Evolutionary conservation across 108 stramenopile species (phyloP).

Genomic region (Skeletonema menzelii): DNA sequence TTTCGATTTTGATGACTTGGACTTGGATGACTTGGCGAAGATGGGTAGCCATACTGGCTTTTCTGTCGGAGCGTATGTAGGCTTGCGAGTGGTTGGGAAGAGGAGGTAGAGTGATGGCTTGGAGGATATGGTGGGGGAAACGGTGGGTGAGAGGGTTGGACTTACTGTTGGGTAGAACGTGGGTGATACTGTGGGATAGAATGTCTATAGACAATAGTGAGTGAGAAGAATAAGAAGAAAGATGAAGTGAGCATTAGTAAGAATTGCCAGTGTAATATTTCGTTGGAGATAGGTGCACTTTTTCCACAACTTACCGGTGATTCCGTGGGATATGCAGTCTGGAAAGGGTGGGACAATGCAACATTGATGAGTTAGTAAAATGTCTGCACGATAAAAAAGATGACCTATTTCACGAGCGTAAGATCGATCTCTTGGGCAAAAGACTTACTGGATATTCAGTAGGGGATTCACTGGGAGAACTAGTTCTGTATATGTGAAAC

Average conservation of each 20-base stretch:
- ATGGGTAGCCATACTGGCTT: constrained; percentile 1
- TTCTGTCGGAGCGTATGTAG: background rate
- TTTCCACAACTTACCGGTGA: background rate
- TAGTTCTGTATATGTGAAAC: background rate
- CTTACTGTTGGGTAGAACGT: background rate
- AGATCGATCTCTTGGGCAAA: too few species aligned
- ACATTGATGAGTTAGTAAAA: background rate
- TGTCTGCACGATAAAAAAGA: background rate
- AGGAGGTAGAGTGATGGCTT: background rate
- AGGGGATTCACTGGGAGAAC: too few species aligned
- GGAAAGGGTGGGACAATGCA: background rate
- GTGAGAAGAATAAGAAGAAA: background rate
- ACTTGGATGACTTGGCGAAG: background rate
- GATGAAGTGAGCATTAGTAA: background rate
- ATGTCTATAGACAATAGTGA: background rate
- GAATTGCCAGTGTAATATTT: background rate
- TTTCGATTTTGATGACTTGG: background rate
- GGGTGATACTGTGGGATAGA: background rate
- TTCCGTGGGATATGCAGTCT: background rate
- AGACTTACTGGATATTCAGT: background rate
- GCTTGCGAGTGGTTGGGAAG: background rate
- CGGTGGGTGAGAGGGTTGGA: background rate
- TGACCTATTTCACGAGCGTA: background rate
- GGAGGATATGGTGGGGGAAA: background rate
- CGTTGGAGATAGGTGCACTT: background rate